Conservation (phyloP, 2,329 filamentous ascomycete genomes). For the Phoma sp. region DNA sequence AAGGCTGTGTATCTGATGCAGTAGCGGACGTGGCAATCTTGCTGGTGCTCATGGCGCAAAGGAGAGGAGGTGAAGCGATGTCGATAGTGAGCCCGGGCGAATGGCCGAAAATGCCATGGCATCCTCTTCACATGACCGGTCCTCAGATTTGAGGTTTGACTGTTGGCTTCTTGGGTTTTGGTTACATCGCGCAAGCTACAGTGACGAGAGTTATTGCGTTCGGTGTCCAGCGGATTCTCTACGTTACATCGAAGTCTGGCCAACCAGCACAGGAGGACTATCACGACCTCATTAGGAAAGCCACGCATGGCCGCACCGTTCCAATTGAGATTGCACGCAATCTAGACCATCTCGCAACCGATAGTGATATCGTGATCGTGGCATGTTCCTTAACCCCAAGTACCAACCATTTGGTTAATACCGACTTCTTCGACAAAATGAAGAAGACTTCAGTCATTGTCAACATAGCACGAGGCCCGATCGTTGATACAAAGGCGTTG, state of each 20-base stretch:
- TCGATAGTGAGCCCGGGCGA: conserved; percentile 32
- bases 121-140: conserved; percentile 40
- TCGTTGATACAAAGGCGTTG: conserved; percentile 63
- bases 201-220: conserved; percentile 38
- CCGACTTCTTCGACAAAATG: conserved; percentile 54
- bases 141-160: conserved; percentile 34
- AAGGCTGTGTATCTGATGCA: conserved; percentile 41
- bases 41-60: conserved; percentile 44
- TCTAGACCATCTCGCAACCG: conserved; percentile 33
- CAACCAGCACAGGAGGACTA: conserved; percentile 35
- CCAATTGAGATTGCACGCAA: conserved; percentile 30
- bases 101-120: conserved; percentile 43
- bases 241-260: conserved; percentile 37
- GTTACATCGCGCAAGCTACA: conserved; percentile 38
- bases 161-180: conserved; percentile 41
- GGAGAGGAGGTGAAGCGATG: conserved; percentile 38
- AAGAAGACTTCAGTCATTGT: conserved; percentile 62
- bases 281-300: conserved; percentile 28
- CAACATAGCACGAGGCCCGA: conserved; percentile 64
- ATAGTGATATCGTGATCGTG: conserved; percentile 42
- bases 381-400: conserved; percentile 37
- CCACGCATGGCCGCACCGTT: conserved; percentile 3
- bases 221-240: conserved; percentile 34
- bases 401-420: conserved; percentile 38
- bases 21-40: conserved; percentile 41